Conservation (phyloP, 257 asterid species). For the Nicotiana noctiflora region DNA sequence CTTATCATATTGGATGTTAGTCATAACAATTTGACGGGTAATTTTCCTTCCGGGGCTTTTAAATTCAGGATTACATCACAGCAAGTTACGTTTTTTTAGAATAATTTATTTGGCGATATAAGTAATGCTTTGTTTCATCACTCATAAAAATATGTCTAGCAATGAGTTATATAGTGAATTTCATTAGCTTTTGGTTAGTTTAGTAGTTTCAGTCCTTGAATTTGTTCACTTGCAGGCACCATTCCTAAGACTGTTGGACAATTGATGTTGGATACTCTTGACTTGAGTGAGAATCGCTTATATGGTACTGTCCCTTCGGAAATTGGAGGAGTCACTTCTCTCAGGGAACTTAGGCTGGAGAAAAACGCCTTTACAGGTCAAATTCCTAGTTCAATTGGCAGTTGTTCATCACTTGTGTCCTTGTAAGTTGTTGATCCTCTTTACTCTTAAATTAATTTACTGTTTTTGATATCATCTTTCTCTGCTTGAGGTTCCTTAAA, state of each 20-base stretch:
- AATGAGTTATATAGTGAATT: constrained; percentile 46
- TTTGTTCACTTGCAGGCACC: constrained; percentile 40
- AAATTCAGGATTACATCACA: constrained; percentile 45
- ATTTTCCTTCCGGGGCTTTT: constrained; percentile 52
- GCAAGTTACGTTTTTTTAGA: constrained; percentile 46
- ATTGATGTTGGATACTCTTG: constrained; percentile 45
- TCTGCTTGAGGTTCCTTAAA: background rate
- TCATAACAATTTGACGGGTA: constrained; percentile 51
- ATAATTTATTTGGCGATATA: constrained; percentile 45
- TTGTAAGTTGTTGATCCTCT: constrained; percentile 47
- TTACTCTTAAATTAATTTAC: background rate
- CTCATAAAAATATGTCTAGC: constrained; percentile 42
- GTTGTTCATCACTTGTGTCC: constrained; percentile 42
- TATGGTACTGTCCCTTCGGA: constrained; percentile 67
- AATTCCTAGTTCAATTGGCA: constrained; percentile 58
- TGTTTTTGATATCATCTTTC: background rate
- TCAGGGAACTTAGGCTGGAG: constrained; percentile 46
- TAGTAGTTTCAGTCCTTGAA: constrained; percentile 40
- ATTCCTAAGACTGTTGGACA: constrained; percentile 45
- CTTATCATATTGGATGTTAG: constrained; percentile 55
- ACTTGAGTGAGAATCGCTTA: constrained; percentile 57
- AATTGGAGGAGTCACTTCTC: constrained; percentile 54
- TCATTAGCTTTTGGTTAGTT: constrained; percentile 49
- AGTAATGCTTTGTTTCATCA: constrained; percentile 35
- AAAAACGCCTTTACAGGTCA: constrained; percentile 50